phyloP scores from a whole-genome alignment of 2,329 filamentous ascomycete genomes.

The Talaromyces sp. region DNA sequence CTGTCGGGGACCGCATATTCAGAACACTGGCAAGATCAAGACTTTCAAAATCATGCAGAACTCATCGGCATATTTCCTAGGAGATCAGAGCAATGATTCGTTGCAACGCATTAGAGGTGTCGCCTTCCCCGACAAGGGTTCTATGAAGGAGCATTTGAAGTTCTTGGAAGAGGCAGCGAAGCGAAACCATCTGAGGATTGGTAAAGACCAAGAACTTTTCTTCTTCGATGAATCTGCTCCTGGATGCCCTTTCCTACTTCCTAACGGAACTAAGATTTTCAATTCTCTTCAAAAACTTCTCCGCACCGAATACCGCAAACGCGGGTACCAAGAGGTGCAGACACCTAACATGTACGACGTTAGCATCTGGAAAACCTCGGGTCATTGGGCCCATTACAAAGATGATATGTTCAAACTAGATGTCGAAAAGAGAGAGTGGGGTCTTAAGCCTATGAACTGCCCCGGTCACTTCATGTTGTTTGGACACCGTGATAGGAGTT shows the following conservation, averaged over 20 bases:
- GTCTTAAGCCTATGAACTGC: slow-evolving; percentile 97
- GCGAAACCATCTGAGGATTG: slow-evolving; percentile 89
- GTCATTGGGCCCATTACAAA: slow-evolving; percentile 89
- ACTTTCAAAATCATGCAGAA: slow-evolving; percentile 90
- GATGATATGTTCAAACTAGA: slow-evolving; percentile 93
- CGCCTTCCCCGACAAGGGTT: slow-evolving; percentile 95
- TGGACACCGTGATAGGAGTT: slow-evolving; percentile 73
- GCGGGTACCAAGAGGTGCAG: slow-evolving; percentile 91
- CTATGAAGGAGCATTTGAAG: slow-evolving; percentile 85
- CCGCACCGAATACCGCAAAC: slow-evolving; percentile 81
- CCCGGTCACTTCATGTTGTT: slow-evolving; percentile 91
- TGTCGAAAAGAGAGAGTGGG: slow-evolving; percentile 75
- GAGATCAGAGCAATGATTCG: slow-evolving; percentile 88
- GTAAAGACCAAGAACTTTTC: slow-evolving; percentile 92
- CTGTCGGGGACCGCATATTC: slow-evolving; percentile 90
- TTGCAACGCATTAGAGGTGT: slow-evolving; percentile 95
- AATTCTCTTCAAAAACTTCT: slow-evolving; percentile 80
- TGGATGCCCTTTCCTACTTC: slow-evolving; percentile 85
- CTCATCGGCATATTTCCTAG: slow-evolving; percentile 83
- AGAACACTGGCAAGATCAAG: slow-evolving; percentile 89
- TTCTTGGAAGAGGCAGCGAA: slow-evolving; percentile 98
- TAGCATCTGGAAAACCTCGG: slow-evolving; percentile 86
- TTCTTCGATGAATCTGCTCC: slow-evolving; percentile 95
- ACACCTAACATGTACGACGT: slow-evolving; percentile 96
- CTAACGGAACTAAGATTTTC: slow-evolving; percentile 88